Conservation (phyloP, 176 grass and related monocot genomes). For the Zea luxurians region DNA sequence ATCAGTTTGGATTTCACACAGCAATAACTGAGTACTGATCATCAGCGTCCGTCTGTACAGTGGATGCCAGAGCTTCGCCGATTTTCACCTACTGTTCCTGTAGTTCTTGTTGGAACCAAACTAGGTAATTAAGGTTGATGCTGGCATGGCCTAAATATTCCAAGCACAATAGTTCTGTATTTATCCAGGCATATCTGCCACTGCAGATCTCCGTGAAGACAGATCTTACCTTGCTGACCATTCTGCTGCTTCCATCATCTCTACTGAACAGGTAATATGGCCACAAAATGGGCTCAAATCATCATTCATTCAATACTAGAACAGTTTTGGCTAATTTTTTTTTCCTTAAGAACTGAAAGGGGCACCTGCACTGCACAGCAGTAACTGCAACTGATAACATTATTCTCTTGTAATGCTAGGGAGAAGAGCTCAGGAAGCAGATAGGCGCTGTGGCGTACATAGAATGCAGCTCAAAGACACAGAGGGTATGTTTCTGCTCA, state of each 20-base stretch:
- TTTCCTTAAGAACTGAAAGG: not conserved
- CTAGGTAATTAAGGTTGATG: conserved; percentile 44
- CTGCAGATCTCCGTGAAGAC: conserved; percentile 71
- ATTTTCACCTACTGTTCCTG: conserved; percentile 64
- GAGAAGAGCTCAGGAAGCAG: conserved; percentile 65
- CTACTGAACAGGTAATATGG: conserved; percentile 53
- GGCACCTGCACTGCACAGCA: too few species aligned
- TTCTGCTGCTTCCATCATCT: conserved; percentile 60
- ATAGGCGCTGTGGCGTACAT: conserved; percentile 70
- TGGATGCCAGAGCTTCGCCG: conserved; percentile 87
- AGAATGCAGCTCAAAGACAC: conserved; percentile 86
- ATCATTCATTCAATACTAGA: not conserved
- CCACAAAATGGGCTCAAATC: not conserved
- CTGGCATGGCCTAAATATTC: not conserved
- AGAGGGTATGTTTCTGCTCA: conserved; percentile 43
- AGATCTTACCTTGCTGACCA: conserved; percentile 66
- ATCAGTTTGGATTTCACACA: not conserved
- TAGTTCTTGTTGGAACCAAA: conserved; percentile 87
- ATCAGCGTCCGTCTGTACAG: conserved; percentile 34
- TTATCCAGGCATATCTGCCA: not conserved
- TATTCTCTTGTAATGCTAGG: conserved; percentile 43
- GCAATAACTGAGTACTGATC: not conserved
- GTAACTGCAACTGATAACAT: not conserved
- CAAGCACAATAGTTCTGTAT: not conserved
- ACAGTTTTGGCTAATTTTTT: not conserved